Evolutionary conservation across 371 early-diverging fungal genomes (phyloP).

Genomic region (Choanephora cucurbitarum): DNA sequence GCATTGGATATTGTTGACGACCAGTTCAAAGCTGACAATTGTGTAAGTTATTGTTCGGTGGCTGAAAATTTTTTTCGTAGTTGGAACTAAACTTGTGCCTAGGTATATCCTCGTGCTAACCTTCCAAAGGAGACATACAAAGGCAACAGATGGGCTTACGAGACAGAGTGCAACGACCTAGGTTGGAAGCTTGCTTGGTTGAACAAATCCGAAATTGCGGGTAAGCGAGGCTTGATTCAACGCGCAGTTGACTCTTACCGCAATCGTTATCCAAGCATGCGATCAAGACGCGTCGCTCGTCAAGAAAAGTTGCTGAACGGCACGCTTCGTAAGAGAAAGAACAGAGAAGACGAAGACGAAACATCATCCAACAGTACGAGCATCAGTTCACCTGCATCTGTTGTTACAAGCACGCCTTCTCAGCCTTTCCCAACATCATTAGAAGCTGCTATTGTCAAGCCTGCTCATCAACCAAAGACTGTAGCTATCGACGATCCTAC

Average conservation of each 20-base stretch:
- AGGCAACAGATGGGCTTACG: conserved; percentile 95
- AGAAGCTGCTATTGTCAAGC: conserved; percentile 34
- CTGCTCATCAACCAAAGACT: conserved; percentile 47
- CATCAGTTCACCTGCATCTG: conserved; percentile 1
- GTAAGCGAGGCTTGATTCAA: conserved; percentile 92
- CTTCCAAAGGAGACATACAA: conserved; percentile 69
- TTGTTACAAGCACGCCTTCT: conserved; percentile 4
- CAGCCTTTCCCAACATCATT: conserved; percentile 9
- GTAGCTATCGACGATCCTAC: conserved; percentile 38
- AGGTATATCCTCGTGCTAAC: conserved; percentile 73
- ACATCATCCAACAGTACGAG: not conserved
- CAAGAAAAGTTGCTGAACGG: conserved; percentile 74
- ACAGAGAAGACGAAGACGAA: conserved; percentile 42
- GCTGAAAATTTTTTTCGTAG: conserved; percentile 14
- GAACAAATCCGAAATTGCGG: conserved; percentile 84
- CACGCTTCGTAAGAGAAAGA: conserved; percentile 44
- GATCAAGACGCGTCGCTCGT: conserved; percentile 81
- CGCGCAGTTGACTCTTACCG: conserved; percentile 95
- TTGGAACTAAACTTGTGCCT: not conserved
- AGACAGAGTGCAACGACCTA: conserved; percentile 87
- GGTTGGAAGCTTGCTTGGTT: conserved; percentile 93
- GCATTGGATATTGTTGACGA: conserved; percentile 64
- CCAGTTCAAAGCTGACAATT: conserved; percentile 80
- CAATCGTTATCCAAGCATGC: conserved; percentile 80
- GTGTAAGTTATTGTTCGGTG: conserved; percentile 54